phyloP scores from a whole-genome alignment of 2,329 filamentous ascomycete species.

The Sporothrix inflata region DNA sequence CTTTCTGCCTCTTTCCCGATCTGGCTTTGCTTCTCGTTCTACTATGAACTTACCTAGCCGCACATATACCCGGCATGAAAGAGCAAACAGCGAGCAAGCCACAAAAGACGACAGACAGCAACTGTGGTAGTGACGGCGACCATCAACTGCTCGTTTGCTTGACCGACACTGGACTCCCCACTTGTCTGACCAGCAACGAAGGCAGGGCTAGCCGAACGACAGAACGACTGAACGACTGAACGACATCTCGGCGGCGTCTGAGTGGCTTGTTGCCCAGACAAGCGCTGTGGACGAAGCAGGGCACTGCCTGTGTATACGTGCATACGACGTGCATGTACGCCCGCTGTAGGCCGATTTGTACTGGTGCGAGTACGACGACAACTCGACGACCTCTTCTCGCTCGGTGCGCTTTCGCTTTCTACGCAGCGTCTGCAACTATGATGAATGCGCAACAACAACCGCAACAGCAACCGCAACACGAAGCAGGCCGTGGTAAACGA shows the following conservation, averaged over 20 bases:
- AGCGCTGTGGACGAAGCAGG: not conserved
- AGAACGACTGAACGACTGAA: not conserved
- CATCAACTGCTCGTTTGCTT: not conserved
- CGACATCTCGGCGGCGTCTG: constrained; percentile 3
- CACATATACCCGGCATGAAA: not conserved
- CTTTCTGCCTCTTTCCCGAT: not conserved
- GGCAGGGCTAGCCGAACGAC: not conserved
- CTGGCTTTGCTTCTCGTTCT: not conserved
- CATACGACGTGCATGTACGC: not conserved
- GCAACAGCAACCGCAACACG: not conserved
- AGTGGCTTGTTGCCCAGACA: not conserved
- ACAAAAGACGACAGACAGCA: not conserved
- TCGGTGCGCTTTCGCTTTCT: too few species aligned
- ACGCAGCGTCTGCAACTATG: too few species aligned
- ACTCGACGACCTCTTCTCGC: too few species aligned
- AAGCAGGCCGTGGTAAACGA: not conserved
- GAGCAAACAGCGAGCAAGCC: not conserved
- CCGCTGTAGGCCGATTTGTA: not conserved
- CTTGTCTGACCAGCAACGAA: not conserved
- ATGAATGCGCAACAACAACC: too few species aligned
- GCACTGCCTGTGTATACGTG: not conserved
- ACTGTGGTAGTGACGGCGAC: not conserved
- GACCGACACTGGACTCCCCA: not conserved
- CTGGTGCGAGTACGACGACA: too few species aligned
- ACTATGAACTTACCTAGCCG: too few species aligned